Base-by-base conservation (phyloP, 805 yeast species). In the Candida rishiriensis region DNA sequence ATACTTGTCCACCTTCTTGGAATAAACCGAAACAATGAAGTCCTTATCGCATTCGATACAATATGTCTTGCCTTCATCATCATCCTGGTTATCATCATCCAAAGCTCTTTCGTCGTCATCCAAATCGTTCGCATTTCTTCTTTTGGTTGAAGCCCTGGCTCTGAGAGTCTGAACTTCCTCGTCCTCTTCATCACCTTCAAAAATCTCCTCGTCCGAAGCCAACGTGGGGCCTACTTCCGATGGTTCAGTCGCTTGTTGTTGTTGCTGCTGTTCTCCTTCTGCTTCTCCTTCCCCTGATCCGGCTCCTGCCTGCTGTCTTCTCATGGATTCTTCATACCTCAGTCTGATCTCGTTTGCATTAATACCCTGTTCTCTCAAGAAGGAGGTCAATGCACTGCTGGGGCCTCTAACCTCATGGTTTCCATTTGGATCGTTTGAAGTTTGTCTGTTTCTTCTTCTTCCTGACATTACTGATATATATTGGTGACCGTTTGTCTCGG, bases 331-430 rank as follows among this genome's bases (percentile, higher is more conserved):
- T 43, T 63, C 67, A 41, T 60, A 61, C 42, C 71, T 50, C 40
- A 68, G 67, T 57, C 89, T 72, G 59, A 88, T 88, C 35, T 79
- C 81, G 45, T 81, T 88, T 1, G 96, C 88, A 57, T 71, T 85
- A 65, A 90, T 90, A 31, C 97, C 97, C 63, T 89, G 95, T 44
- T 85, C 88, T 40, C 89, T 72, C 48, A 90, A 72, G 57, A 90
- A 90, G 63, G 86, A 93, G 0, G 97, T 90, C 52, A 90, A 70
- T 0, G 97, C 97, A 53, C 95, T 84, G 68, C 87, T 88, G 37
- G 95, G 86, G 6, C 84, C 86, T 36, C 61, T 51, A 6, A 66
- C 66, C 28, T 55, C 60, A 5, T 30, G 33, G 33, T 32, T 44
- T 12, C 48, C 52, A 9, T 38, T 47, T 5, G 31, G 38, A 10